Base-by-base conservation (phyloP, 2,329 filamentous ascomycete genomes). In the Plectosphaerella cucumerina region DNA sequence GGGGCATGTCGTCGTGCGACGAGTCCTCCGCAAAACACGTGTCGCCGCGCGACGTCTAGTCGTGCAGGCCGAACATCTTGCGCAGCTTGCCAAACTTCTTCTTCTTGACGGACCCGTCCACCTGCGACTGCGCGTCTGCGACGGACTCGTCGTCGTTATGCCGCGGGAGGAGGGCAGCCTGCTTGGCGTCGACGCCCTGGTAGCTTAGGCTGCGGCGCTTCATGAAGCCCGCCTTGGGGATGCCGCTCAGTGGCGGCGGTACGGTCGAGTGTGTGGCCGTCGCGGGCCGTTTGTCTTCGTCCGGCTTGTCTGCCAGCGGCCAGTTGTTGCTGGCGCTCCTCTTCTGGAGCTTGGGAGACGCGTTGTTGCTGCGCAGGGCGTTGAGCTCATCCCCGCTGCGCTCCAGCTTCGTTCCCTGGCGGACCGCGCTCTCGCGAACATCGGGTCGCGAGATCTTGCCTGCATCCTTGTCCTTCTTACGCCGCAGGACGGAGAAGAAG, bases 71-170 rank as follows among this genome's bases (percentile, higher is more conserved):
- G 67, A 90, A 87, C 65, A 86, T 85, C 64, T 75, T 81, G 64
- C 86, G 81, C 62, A 90, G 66, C 50, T 74, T 70, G 41, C 77
- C 76, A 66, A 90, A 89, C 67, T 85, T 89, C 71, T 79, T 82
- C 70, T 69, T 76, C 55, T 59, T 64, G 35, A 46, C 47, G 5
- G 39, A 48, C 8, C 55, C 56, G 33, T 54, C 56, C 41, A 50
- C 35, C 34, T 56, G 45, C 6, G 55, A 56, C 14, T 50, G 49
- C 12, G 39, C 53, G 22, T 54, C 54, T 31, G 49, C 43, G 10
- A 18, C 39, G 12, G 39, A 42, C n/a, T 42, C 39, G n/a, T 42
- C n/a, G 39, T 42, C 39, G 12, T 18, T 18, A 10, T 42, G 39
- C 18, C 39, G 34, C 11, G 44, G 50, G 9, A 57, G 49, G n/a